phyloP scores from a whole-genome alignment of 2,329 filamentous ascomycete species.

The Orbilia oligospora region DNA sequence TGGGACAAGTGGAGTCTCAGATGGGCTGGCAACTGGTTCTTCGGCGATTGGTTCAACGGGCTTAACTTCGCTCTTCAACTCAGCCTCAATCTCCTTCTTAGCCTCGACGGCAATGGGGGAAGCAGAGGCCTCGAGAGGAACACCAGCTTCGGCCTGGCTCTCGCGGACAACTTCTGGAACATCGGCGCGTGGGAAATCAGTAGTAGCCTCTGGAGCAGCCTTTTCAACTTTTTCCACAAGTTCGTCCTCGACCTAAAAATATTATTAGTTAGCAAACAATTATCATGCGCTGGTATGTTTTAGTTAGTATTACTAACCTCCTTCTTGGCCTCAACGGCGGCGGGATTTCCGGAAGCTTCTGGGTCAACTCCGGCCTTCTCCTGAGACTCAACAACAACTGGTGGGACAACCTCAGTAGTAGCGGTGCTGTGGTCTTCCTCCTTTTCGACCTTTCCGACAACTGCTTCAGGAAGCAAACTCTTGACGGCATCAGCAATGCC shows the following conservation, averaged over 20 bases:
- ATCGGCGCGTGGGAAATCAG: slow-evolving; percentile 54
- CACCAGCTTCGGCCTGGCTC: slow-evolving; percentile 77
- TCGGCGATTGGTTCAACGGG: slow-evolving; percentile 46
- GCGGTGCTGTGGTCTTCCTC: slow-evolving; percentile 65
- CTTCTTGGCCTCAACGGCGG: slow-evolving; percentile 79
- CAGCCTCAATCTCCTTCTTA: slow-evolving; percentile 79
- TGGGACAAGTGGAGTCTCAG: slow-evolving; percentile 69
- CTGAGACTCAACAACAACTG: slow-evolving; percentile 67
- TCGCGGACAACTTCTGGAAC: slow-evolving; percentile 78
- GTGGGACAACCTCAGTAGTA: slow-evolving; percentile 68
- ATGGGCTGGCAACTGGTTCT: slow-evolving; percentile 33
- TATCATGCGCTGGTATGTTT: background rate
- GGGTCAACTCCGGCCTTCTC: slow-evolving; percentile 73
- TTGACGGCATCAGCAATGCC: slow-evolving; percentile 66
- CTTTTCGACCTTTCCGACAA: slow-evolving; percentile 67
- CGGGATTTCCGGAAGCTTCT: slow-evolving; percentile 77
- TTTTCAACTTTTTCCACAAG: slow-evolving; percentile 40
- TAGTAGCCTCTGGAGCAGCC: slow-evolving; percentile 42
- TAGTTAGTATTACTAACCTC: slow-evolving; percentile 33
- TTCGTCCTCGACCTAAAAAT: slow-evolving; percentile 54
- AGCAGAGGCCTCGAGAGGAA: slow-evolving; percentile 78
- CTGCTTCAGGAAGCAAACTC: slow-evolving; percentile 84
- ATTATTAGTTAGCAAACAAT: slow-evolving; percentile 27
- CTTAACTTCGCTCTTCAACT: slow-evolving; percentile 77
- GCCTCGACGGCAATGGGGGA: slow-evolving; percentile 77